Conservation (phyloP, 192 early-diverging fungal species). For the Podila epicladia region DNA sequence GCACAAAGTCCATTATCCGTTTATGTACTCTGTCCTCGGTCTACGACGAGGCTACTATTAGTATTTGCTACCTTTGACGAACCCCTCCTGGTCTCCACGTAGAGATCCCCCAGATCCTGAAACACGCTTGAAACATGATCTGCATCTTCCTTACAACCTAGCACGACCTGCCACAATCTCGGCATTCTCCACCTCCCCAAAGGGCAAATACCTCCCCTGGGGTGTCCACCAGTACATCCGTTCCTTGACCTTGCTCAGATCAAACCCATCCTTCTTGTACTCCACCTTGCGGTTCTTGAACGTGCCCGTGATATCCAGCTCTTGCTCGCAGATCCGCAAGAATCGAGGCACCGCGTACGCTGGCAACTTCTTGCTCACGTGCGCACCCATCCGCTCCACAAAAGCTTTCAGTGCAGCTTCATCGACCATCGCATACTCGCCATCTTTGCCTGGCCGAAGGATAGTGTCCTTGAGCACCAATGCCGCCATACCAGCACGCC, state of each 20-base stretch:
- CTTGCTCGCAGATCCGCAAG: conserved; percentile 60
- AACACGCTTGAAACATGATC: no score
- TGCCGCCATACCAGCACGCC: conserved; percentile 77
- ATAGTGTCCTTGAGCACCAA: conserved; percentile 59
- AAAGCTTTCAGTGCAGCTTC: conserved; percentile 26
- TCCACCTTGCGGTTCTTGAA: conserved; percentile 48
- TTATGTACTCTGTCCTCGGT: no score
- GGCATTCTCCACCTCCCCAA: conserved; percentile 22
- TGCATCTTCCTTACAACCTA: no score
- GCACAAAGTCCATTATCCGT: no score
- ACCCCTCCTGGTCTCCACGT: no score
- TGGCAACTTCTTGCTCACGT: conserved; percentile 56
- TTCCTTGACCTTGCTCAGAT: conserved; percentile 27
- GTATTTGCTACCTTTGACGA: no score
- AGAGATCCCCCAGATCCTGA: no score
- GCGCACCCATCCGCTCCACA: conserved; percentile 45
- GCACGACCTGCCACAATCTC: conserved; percentile 25
- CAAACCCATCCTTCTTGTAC: conserved; percentile 39
- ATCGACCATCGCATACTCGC: background rate
- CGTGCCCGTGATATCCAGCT: conserved; percentile 42
- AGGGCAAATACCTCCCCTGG: conserved; percentile 19
- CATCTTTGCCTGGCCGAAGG: conserved; percentile 4
- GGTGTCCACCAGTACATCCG: conserved; percentile 50
- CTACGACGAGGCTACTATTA: no score
- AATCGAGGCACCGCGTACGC: conserved; percentile 74